A percentile compares a stretch with the other conserved stretches of the same genome.
Conservation (phyloP, 2,329 filamentous ascomycete species). For the Davidsoniella virescens region DNA sequence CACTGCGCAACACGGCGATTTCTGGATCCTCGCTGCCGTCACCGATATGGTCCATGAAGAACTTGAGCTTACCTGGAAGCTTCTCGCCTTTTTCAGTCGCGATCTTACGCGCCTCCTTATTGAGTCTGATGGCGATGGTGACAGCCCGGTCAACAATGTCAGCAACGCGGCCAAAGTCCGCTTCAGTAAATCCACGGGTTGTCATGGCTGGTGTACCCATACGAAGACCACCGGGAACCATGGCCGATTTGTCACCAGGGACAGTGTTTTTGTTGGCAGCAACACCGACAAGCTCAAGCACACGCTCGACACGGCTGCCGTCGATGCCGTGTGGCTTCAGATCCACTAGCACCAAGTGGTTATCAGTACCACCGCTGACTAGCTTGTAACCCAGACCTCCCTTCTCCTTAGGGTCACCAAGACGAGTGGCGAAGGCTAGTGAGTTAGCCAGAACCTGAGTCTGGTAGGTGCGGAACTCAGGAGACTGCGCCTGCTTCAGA, state of each 20-base stretch:
- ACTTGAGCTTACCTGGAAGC: conserved; percentile 45
- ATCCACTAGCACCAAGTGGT: conserved; percentile 87
- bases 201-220: conserved; percentile 98
- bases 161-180: conserved; percentile 75
- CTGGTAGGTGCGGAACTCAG: conserved; percentile 89
- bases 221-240: conserved; percentile 82
- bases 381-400: conserved; percentile 72
- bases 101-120: conserved; percentile 55
- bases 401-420: conserved; percentile 53
- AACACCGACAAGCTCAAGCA: conserved; percentile 82
- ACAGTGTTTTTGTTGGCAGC: conserved; percentile 99
- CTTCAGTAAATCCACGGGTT: conserved; percentile 75
- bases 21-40: conserved; percentile 52
- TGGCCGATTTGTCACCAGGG: conserved; percentile 81
- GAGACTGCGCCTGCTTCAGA: conserved; percentile 76
- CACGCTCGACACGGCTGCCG: conserved; percentile 74
- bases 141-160: conserved; percentile 76
- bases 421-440: conserved; percentile 60
- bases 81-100: conserved; percentile 52
- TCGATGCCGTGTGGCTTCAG: conserved; percentile 80
- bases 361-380: conserved; percentile 89
- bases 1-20: conserved; percentile 54
- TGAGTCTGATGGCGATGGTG: conserved; percentile 58
- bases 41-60: conserved; percentile 52
- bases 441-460: conserved; percentile 79